Base-by-base conservation (phyloP, 1,284 basidiomycete species). In the Trichosporon inkin region DNA sequence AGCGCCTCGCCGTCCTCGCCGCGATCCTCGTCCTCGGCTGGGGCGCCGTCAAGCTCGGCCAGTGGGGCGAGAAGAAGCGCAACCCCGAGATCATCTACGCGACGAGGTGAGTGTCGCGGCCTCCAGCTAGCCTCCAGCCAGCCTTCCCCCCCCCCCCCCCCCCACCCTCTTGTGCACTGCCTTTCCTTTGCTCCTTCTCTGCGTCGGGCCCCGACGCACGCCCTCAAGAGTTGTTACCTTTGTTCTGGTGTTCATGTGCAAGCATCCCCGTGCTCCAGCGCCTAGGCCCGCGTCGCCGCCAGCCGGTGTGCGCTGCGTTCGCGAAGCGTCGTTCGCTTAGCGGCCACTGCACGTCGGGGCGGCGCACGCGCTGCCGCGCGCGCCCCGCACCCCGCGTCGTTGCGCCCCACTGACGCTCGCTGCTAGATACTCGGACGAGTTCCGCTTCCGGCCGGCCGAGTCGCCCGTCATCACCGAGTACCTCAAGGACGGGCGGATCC, bases 381-480 rank as follows among this genome's bases (percentile, higher is more conserved):
- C 35, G 10, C 44, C 38, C 16, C 34, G 16, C 6, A 47, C 41
- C 40, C 40, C 19, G 39, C 17, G 41, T 47, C 28, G n/a, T 16
- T 20, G 28, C 41, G 8, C 16, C 22, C 17, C 28, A 24, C 44
- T 49, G 28, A 49, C 28, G 28, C 44, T 49, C 44, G 24, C 44
- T 38, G 44, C 17, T 62, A 80, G 79, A 53, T 80, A 80, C 63
- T 78, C 75, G 20, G 76, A 79, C 53, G 77, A 80, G 68, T 71
- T 70, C 70, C 76, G 73, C 60, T 80, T 72, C 64, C 71, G 79
- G n/a, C 79, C 79, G 2, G 79, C 79, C 16, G 75, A 77, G 6
- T 76, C 75, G 10, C 79, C 79, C 24, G 73, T 80, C 13, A 79
- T 80, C 58, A 80, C 78, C 38, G 78, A 80, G 62, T 65, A 71